These are phyloP conservation scores for Gyrodon lividus DNA, from an alignment of 768 basidiomycete species.

Conservation along the genomic window DNA sequence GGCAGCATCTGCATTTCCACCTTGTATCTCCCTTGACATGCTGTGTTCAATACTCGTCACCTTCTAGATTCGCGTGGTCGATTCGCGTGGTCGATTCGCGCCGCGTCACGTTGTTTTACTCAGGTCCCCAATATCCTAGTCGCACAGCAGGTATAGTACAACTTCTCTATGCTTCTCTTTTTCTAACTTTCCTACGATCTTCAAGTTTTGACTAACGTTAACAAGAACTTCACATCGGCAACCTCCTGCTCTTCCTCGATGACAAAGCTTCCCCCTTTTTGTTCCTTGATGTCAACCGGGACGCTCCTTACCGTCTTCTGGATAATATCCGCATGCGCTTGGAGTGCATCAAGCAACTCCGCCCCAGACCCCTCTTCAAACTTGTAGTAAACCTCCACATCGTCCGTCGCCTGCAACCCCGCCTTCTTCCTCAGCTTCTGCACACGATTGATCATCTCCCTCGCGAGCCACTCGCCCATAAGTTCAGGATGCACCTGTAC, in stretches of 20 bases:
- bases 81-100: too few species aligned
- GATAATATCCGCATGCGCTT: slow-evolving; percentile 67
- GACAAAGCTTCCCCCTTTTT: slow-evolving; percentile 50
- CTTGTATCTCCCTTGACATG: slow-evolving; percentile 12
- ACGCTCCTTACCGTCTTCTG: slow-evolving; percentile 70
- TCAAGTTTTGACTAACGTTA: slow-evolving; percentile 56
- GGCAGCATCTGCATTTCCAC: slow-evolving; percentile 12
- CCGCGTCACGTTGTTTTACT: background rate
- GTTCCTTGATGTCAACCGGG: slow-evolving; percentile 58
- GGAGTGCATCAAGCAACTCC: slow-evolving; percentile 64
- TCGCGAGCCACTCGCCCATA: slow-evolving; percentile 81
- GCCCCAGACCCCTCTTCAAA: slow-evolving; percentile 69
- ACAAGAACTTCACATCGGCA: slow-evolving; percentile 71
- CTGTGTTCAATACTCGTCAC: background rate
- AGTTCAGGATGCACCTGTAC: slow-evolving; percentile 85
- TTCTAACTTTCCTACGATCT: background rate
- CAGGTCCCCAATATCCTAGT: background rate
- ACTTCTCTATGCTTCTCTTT: background rate
- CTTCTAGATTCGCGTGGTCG: too few species aligned
- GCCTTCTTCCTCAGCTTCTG: slow-evolving; percentile 96
- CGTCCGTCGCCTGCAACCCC: slow-evolving; percentile 92
- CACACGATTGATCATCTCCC: slow-evolving; percentile 89
- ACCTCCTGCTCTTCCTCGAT: slow-evolving; percentile 89
- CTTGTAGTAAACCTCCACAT: slow-evolving; percentile 82
- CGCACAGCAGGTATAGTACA: slow-evolving; percentile 25